Evolutionary conservation across 768 basidiomycete genomes (phyloP), one percentile per base, ranked within the genome.

Genomic region (Pleurotus platypus): DNA sequence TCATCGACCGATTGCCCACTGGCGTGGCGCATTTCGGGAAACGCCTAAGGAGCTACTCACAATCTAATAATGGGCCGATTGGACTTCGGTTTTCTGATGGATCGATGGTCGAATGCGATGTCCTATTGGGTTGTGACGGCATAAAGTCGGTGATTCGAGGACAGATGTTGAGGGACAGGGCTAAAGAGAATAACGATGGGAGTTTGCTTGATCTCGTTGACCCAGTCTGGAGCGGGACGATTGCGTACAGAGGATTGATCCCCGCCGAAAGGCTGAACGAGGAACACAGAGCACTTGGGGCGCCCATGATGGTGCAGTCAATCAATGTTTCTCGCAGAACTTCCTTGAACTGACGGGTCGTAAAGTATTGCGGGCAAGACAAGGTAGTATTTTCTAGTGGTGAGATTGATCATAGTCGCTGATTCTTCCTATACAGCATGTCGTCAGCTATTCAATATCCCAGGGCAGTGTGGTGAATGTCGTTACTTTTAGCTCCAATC

Each of bases 381-480:
- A 80, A 78, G 70, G 78, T 75, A 58, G 13, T 63, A 35, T 15
- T 18, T 40, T 20, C 11, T 16, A 11, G 30, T 1, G 30, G 30
- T 55, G 49, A 42, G 5, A 20, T 26, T 42, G 5, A 20, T 26
- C 15, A 22, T 13, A 9, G 46, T 20, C 15, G 16, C 38, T 35
- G 3, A 53, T 15, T 56, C 18, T 30, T 35, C 15, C 13, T 46
- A 16, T 40, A 4, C 35, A 78, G 78, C 78, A 80, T 56, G 70
- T 80, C 37, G 78, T 81, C 27, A 73, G 75, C 60, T 80, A 80
- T 61, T 72, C 75, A 1, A 78, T 80, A 43, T 76, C 78, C 1
- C 69, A 69, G 57, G 75, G 76, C 1, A 72, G 68, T 20, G 62
- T 78, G 8, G 71, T 78, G 26, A 80, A 82, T 59, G 71, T 80